These are phyloP conservation scores for Sporothrix humicola DNA, from an alignment of 2,329 filamentous ascomycete species.

Conservation along the genomic window DNA sequence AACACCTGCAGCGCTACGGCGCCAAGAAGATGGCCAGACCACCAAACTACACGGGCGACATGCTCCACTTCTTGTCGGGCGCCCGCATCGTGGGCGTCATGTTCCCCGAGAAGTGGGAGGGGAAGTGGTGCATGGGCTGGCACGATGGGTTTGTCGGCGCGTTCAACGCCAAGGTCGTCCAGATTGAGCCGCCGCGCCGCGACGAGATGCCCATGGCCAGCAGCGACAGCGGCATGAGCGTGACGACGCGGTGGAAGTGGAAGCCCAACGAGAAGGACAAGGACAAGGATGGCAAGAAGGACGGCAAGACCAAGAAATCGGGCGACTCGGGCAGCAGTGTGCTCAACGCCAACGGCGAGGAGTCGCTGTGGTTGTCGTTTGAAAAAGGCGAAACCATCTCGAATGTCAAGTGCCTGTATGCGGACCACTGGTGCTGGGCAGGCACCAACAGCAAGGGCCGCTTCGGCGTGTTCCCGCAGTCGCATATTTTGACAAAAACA, in stretches of 20 bases:
- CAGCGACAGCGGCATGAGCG: constrained; percentile 55
- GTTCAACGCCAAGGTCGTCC: constrained; percentile 56
- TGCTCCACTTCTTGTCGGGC: constrained; percentile 53
- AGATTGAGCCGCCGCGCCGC: constrained; percentile 54
- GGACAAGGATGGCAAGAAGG: constrained; percentile 6
- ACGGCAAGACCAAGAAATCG: not conserved
- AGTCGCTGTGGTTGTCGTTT: constrained; percentile 61
- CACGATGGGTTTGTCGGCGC: constrained; percentile 60
- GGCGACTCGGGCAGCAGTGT: constrained; percentile 44
- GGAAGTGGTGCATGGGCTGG: constrained; percentile 64
- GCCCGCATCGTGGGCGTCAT: constrained; percentile 57
- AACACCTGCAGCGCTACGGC: constrained; percentile 47
- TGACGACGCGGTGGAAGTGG: constrained; percentile 61
- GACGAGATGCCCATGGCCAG: constrained; percentile 55
- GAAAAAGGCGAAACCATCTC: constrained; percentile 70
- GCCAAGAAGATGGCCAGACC: constrained; percentile 46
- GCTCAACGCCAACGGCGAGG: constrained; percentile 44
- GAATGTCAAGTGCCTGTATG: constrained; percentile 61
- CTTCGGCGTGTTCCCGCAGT: constrained; percentile 45
- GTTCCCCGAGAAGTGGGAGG: constrained; percentile 58
- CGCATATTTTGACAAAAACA: constrained; percentile 36
- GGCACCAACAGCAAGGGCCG: constrained; percentile 47
- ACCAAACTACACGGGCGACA: constrained; percentile 43
- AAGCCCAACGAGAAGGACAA: constrained; percentile 42
- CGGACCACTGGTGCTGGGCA: constrained; percentile 48